These are phyloP conservation scores for Peziza echinospora DNA, from an alignment of 495 filamentous ascomycete genomes.

Conservation along the genomic window DNA sequence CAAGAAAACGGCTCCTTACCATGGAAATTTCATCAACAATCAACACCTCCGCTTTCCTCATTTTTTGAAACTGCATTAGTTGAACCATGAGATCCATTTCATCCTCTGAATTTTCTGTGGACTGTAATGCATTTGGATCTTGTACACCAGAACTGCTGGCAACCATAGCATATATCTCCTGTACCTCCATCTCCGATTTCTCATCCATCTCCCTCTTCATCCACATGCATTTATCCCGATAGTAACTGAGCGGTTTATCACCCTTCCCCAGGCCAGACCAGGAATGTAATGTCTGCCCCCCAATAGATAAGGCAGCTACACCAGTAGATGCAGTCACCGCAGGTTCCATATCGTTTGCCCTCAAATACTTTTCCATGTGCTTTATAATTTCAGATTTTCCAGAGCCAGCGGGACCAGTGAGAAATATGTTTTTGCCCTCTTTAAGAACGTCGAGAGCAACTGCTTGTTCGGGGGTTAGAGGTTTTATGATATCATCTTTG, in stretches of 20 bases:
- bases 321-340: slow-evolving; percentile 19
- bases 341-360: slow-evolving; percentile 1
- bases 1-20: too few species aligned
- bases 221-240: neutral
- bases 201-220: too few species aligned
- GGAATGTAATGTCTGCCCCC: slow-evolving; percentile 14
- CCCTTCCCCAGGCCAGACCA: slow-evolving; percentile 15
- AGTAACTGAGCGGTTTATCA: slow-evolving; percentile 5
- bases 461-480: slow-evolving; percentile 7
- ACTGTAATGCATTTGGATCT: too few species aligned
- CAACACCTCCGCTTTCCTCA: slow-evolving; percentile 8
- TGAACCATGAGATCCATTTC: too few species aligned
- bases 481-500: too few species aligned
- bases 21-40: slow-evolving; percentile 20
- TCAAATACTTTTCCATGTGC: slow-evolving; percentile 12
- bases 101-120: too few species aligned
- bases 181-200: too few species aligned
- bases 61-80: neutral
- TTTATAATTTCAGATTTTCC: slow-evolving; percentile 13
- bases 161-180: too few species aligned
- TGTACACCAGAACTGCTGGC: too few species aligned
- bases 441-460: slow-evolving; percentile 8
- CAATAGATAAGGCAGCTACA: slow-evolving; percentile 11
- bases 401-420: slow-evolving; percentile 11
- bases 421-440: slow-evolving; percentile 10